These are phyloP conservation scores for Diplodia mutila DNA, from an alignment of 2,329 filamentous ascomycete genomes.

Conservation along the genomic window DNA sequence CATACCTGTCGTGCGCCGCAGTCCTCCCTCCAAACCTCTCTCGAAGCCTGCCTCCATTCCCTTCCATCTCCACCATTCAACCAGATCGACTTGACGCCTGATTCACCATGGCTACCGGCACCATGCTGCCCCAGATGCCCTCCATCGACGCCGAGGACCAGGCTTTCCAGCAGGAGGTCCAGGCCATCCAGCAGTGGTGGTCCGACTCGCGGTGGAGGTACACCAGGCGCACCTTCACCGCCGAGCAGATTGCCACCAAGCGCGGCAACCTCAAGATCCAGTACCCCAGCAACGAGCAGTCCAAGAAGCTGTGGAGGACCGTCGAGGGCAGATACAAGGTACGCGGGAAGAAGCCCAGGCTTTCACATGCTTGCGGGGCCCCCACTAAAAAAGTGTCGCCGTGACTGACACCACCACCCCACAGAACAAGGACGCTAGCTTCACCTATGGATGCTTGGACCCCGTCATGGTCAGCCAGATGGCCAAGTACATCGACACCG, in stretches of 20 bases:
- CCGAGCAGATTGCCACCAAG: constrained; percentile 96
- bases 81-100: neutral
- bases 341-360: constrained; percentile 28
- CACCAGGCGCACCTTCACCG: constrained; percentile 90
- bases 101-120: constrained; percentile 21
- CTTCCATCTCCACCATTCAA: too few species aligned
- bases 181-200: constrained; percentile 94
- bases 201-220: constrained; percentile 85
- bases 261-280: constrained; percentile 87
- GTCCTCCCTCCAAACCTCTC: neutral
- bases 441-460: constrained; percentile 95
- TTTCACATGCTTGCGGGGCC: constrained; percentile 31
- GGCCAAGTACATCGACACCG: constrained; percentile 97
- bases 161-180: constrained; percentile 79
- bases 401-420: constrained; percentile 29
- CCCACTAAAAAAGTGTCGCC: neutral
- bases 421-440: constrained; percentile 82
- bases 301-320: constrained; percentile 94
- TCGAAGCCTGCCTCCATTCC: neutral
- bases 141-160: constrained; percentile 69
- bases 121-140: constrained; percentile 40
- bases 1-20: constrained; percentile 10
- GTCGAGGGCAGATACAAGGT: constrained; percentile 87
- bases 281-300: constrained; percentile 84
- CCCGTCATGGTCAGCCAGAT: constrained; percentile 99